These are phyloP conservation scores for Articulospora tetracladia DNA, from an alignment of 495 filamentous ascomycete species.

Conservation along the genomic window DNA sequence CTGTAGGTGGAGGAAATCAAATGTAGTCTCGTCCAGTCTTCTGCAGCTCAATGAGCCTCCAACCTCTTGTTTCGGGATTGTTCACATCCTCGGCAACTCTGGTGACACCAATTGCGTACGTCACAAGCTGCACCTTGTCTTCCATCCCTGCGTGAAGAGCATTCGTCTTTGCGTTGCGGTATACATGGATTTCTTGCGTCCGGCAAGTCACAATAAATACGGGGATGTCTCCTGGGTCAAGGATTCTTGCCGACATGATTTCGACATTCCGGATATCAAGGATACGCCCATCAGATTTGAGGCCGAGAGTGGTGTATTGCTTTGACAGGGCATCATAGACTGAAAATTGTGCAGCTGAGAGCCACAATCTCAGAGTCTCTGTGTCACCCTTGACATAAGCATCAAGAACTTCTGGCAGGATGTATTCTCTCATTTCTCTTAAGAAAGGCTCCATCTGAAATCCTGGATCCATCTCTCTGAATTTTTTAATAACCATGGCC, in stretches of 20 bases:
- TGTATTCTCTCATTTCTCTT: slow-evolving; percentile 94
- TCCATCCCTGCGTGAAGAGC: slow-evolving; percentile 97
- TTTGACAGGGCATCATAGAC: slow-evolving; percentile 92
- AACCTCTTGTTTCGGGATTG: slow-evolving; percentile 94
- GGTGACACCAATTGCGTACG: slow-evolving; percentile 95
- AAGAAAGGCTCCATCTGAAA: slow-evolving; percentile 95
- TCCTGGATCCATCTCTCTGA: slow-evolving; percentile 91
- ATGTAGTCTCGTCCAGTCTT: slow-evolving; percentile 97
- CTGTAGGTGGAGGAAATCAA: slow-evolving; percentile 38
- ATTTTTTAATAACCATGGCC: slow-evolving; percentile 93
- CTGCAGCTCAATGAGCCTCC: slow-evolving; percentile 96
- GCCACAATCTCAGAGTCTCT: slow-evolving; percentile 88
- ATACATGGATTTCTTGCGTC: slow-evolving; percentile 98
- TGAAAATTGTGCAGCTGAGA: slow-evolving; percentile 88
- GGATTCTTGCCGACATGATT: slow-evolving; percentile 78
- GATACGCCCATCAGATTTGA: slow-evolving; percentile 91
- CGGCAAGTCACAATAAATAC: slow-evolving; percentile 95
- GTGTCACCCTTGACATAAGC: slow-evolving; percentile 96
- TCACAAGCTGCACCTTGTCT: slow-evolving; percentile 95
- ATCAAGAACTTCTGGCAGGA: slow-evolving; percentile 93
- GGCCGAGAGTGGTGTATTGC: slow-evolving; percentile 88
- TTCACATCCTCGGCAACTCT: slow-evolving; percentile 90
- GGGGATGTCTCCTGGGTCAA: slow-evolving; percentile 95
- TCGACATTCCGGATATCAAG: slow-evolving; percentile 94
- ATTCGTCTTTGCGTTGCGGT: slow-evolving; percentile 82